Evolutionary conservation across 2,329 filamentous ascomycete species (phyloP), one percentile per base, ranked within the genome.

Genomic region (Diaporthe eres): DNA sequence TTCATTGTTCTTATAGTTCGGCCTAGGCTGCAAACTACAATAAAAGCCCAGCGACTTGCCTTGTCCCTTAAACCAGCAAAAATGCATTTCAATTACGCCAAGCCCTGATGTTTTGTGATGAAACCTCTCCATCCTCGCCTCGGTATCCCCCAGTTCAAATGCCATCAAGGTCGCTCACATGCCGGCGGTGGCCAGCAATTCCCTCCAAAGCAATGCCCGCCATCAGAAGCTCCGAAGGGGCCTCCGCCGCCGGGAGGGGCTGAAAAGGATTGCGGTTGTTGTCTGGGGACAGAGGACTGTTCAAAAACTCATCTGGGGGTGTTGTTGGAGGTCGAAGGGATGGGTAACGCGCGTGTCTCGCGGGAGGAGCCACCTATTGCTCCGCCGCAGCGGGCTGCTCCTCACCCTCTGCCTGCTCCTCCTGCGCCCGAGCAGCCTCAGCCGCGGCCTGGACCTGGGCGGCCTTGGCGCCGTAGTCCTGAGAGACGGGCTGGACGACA

Each of bases 401-500:
- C 77, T 85, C 88, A 79, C 86, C 88, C 81, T 84, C 81, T 80
- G 84, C 84, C 75, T 77, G 75, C 83, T 88, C 86, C 83, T 90
- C 90, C 79, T 89, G 88, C 80, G 76, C 76, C 57, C 87, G 87
- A 71, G 85, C 85, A 82, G 91, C 91, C 83, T 91, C 90, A 80
- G 91, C 93, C 79, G 91, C 91, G 77, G 92, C 92, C 86, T 94
- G 91, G 82, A 87, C 85, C 84, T 89, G 87, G 78, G 89, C 89
- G 78, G 90, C 90, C 94, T 99, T 99, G 82, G 96, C 95, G 84
- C 97, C 97, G 90, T 99, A 99, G 91, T 99, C 97, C 90, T 98
- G 95, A 89, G 94, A 96, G 88, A 96, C 94, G 85, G 97, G 97
- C 89, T 98, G 95, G 83, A 98, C 92, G 80, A 98, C 94, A 83